Evolutionary conservation across 495 filamentous ascomycete genomes (phyloP), one percentile per base, ranked within the genome.

Genomic region (Jackrogersella minutella): DNA sequence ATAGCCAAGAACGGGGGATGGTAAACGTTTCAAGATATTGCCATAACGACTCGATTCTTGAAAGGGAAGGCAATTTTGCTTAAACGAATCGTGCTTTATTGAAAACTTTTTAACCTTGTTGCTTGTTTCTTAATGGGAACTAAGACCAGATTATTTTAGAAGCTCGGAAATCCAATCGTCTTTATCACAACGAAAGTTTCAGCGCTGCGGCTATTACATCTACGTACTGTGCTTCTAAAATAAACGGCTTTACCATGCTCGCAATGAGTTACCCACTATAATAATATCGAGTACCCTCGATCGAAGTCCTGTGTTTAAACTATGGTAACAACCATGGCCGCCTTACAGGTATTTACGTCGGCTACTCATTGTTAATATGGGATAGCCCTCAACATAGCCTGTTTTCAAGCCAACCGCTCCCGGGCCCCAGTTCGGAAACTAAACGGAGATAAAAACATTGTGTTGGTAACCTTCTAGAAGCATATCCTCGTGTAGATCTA

Each of bases 1-100:
- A 37, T 36, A n/a, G 50, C 31, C 40, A 39, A 54, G 49, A 69
- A 49, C 28, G 52, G 39, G 52, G 61, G 46, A 56, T 14, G 30
- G 21, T 53, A 30, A 37, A 8, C 16, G 31, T 31, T 64, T 43
- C 2, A 40, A 64, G 28, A 56, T 44, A 22, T 21, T 49, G 40
- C 24, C 16, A 55, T 57, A 22, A 31, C 51, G 47, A 33, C 64
- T 56, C 31, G 8, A 43, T 40, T 50, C 34, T 47, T 49, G 17
- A 40, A 49, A 16, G 30, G 22, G 55, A 30, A 56, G n/a, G n/a
- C n/a, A n/a, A n/a, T n/a, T n/a, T n/a, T n/a, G n/a, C n/a, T n/a
- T n/a, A 52, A 22, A 49, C 41, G 40, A 46, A 33, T 19, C 16
- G 26, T 46, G 22, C 50, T 47, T 49, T 36, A 22, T 49, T 10